A percentile compares a stretch with the other conserved stretches of the same genome.
phyloP scores from a whole-genome alignment of 176 grass and related monocot genomes.

The Oryza glumipatula region DNA sequence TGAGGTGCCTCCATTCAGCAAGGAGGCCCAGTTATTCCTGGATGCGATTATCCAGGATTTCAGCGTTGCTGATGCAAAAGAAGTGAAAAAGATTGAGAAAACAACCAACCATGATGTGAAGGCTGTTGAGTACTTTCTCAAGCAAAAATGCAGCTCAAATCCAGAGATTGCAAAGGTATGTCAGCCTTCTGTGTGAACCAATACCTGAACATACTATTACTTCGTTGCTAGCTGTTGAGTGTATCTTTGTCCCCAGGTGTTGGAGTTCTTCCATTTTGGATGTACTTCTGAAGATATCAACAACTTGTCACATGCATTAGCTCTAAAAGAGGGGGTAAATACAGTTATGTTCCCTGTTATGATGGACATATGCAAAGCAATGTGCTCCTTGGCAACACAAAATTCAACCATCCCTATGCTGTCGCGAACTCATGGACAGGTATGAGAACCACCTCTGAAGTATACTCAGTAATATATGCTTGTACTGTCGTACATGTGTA shows the following conservation, averaged over 20 bases:
- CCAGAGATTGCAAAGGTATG: constrained; percentile 81
- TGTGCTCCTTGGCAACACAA: constrained; percentile 70
- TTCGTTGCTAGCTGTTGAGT: constrained; percentile 4
- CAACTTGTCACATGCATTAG: constrained; percentile 80
- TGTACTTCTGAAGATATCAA: constrained; percentile 99
- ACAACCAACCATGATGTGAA: constrained; percentile 96
- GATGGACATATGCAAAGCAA: constrained; percentile 54
- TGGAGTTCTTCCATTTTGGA: constrained; percentile 95
- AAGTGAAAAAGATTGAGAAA: constrained; percentile 93
- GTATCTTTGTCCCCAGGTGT: constrained; percentile 54
- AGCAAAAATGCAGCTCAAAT: constrained; percentile 82
- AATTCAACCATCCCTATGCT: constrained; percentile 69
- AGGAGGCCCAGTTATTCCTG: constrained; percentile 68
- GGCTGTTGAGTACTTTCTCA: constrained; percentile 91
- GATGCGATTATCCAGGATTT: constrained; percentile 73
- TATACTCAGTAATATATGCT: not conserved
- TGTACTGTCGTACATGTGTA: not conserved
- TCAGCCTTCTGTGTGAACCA: not conserved
- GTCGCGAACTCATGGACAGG: constrained; percentile 90
- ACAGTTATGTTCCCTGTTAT: constrained; percentile 76
- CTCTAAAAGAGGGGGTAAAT: constrained; percentile 81
- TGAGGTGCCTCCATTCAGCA: constrained; percentile 80
- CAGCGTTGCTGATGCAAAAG: constrained; percentile 60
- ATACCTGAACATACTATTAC: not conserved
- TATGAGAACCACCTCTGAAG: constrained; percentile 31